Base-by-base conservation (phyloP, 2,329 filamentous ascomycete species). In the Hypomyces perniciosus region DNA sequence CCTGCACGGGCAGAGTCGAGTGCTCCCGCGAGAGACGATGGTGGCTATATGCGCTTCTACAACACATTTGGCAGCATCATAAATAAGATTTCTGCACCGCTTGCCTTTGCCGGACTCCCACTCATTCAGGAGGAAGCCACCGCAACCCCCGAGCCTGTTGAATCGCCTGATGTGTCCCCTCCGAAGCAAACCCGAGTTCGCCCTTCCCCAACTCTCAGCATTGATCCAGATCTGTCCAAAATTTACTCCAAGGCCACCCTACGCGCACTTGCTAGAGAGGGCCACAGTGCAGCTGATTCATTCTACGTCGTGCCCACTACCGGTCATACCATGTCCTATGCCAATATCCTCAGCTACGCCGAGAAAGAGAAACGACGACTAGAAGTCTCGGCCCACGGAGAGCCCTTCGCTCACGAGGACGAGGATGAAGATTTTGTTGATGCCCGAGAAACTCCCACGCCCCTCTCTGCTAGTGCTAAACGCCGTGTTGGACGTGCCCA, bases 271-370 rank as follows among this genome's bases (percentile, higher is more conserved):
- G 78, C 83, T 20, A 84, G 88, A 50, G 84, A 85, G 30, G 82
- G 81, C 0, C 78, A 84, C 29, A 77, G 78, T 12, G 73, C 80
- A 12, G 80, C 77, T 52, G 87, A 88, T 60, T 93, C 88, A 7
- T 99, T 99, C 72, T 97, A 96, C 65, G 87, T 97, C 1, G 93
- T 99, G 1, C 93, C 92, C 4, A 88, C 88, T 0, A 90, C 88
- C 13, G 92, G 93, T 5, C 90, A 92, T 56, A 96, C 90, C 3
- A 86, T 91, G 54, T 93, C 90, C 0, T 99, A 97, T 63, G 91
- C 93, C 41, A 90, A 87, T 55, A 96, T 99, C 47, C 74, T 96
- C 20, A 85, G 75, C 39, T 84, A 81, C 58, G 82, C 80, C 34
- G 79, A 84, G 56, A 85, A 85, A 61, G 83, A 85, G 63, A 83